These are phyloP conservation scores for Suillus discolor DNA, from an alignment of 768 basidiomycete species.

Conservation along the genomic window DNA sequence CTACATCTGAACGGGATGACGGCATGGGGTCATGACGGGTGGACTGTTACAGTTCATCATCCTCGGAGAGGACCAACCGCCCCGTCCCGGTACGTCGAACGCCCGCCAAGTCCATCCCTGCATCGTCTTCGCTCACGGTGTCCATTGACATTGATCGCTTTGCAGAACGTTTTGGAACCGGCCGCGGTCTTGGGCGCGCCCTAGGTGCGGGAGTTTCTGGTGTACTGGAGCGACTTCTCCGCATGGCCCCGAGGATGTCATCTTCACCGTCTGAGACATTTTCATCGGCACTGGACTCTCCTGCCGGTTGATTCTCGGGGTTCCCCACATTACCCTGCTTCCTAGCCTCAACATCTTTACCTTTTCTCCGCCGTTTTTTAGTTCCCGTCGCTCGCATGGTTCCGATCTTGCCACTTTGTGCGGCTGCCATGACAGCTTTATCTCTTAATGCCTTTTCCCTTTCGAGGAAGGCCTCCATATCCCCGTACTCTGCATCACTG, in stretches of 20 bases:
- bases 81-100: constrained; percentile 27
- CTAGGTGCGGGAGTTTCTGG: constrained; percentile 21
- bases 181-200: constrained; percentile 40
- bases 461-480: constrained; percentile 82
- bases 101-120: background rate
- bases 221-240: constrained; percentile 26
- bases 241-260: constrained; percentile 23
- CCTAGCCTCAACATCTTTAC: constrained; percentile 47
- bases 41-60: constrained; percentile 34
- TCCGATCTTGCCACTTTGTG: constrained; percentile 40
- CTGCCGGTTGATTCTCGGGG: constrained; percentile 34
- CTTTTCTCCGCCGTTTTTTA: constrained; percentile 58
- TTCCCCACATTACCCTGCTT: constrained; percentile 35
- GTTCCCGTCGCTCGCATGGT: constrained; percentile 52
- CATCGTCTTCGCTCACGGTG: background rate
- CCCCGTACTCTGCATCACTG: constrained; percentile 81
- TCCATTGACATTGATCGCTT: background rate
- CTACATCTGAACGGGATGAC: constrained; percentile 12
- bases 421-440: constrained; percentile 49
- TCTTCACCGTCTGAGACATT: constrained; percentile 27
- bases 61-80: constrained; percentile 39
- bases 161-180: constrained; percentile 37
- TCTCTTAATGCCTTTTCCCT: constrained; percentile 67
- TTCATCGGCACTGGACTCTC: constrained; percentile 24
- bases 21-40: constrained; percentile 8